Evolutionary conservation across 306 rosid genomes (phyloP).

Genomic region (Rosa rugosa): DNA sequence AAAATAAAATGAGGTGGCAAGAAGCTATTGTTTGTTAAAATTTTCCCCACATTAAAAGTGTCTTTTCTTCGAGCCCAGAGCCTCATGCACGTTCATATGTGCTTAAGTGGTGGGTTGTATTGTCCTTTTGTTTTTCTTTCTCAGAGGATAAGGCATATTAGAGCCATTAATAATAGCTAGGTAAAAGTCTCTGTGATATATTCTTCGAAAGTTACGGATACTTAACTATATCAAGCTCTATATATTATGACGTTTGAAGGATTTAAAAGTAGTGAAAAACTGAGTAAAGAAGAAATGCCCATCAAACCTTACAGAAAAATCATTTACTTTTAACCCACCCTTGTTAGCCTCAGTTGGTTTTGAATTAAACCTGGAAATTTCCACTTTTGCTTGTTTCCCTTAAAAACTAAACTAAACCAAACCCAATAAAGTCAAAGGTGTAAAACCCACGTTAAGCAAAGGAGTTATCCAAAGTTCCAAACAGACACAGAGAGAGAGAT

Average conservation of each 20-base stretch:
- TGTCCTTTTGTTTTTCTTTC: constrained; percentile 10
- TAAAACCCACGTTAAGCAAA: not conserved
- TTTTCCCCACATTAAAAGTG: constrained; percentile 5
- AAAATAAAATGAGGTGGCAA: constrained; percentile 49
- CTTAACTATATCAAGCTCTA: not conserved
- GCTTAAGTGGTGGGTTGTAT: constrained; percentile 37
- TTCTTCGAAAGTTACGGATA: not conserved
- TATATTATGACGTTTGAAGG: not conserved
- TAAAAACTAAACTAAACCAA: constrained; percentile 2
- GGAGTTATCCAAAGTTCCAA: not conserved
- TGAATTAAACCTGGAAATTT: not conserved
- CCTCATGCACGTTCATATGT: constrained; percentile 51
- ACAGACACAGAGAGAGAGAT: constrained; percentile 4
- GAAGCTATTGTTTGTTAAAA: constrained; percentile 23
- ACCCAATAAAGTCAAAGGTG: constrained; percentile 20
- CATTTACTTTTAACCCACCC: not conserved
- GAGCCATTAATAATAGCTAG: not conserved
- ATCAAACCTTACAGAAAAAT: not conserved
- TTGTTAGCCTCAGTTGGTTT: constrained; percentile 3
- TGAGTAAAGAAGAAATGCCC: not conserved
- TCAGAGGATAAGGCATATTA: constrained; percentile 5
- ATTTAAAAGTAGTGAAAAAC: not conserved
- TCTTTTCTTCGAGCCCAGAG: constrained; percentile 63
- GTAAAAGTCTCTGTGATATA: not conserved
- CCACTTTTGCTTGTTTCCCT: not conserved